These are phyloP conservation scores for Dictyostelium brefeldianum DNA, from an alignment of 78 protist species.

Conservation along the genomic window DNA sequence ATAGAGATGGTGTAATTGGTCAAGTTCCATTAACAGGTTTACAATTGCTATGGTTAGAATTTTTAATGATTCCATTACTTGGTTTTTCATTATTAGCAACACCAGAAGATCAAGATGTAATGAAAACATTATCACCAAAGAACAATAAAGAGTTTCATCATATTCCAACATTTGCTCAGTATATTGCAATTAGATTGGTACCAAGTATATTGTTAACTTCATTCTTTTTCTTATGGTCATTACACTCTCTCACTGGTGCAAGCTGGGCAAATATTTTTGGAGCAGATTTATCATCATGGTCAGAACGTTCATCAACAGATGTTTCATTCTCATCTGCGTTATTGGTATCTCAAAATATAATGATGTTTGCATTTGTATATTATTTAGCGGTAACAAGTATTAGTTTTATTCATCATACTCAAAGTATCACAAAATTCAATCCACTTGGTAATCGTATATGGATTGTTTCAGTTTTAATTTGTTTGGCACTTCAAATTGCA, in stretches of 20 bases:
- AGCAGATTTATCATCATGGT: slow-evolving; percentile 37
- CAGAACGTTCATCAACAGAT: not conserved
- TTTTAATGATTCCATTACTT: slow-evolving; percentile 62
- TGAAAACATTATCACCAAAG: slow-evolving; percentile 66
- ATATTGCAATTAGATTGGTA: slow-evolving; percentile 68
- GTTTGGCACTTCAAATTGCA: slow-evolving; percentile 42
- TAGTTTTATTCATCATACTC: slow-evolving; percentile 76
- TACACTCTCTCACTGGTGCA: slow-evolving; percentile 63
- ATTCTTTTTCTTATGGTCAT: slow-evolving; percentile 62
- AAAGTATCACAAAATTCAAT: slow-evolving; percentile 31
- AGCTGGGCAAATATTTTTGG: slow-evolving; percentile 80
- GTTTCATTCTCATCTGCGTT: slow-evolving; percentile 38
- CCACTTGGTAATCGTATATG: slow-evolving; percentile 37
- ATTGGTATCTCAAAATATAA: slow-evolving; percentile 69
- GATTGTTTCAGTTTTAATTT: not conserved
- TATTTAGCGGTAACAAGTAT: slow-evolving; percentile 60
- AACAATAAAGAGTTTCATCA: slow-evolving; percentile 66
- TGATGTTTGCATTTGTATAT: slow-evolving; percentile 81
- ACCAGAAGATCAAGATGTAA: slow-evolving; percentile 57
- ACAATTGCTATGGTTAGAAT: slow-evolving; percentile 74
- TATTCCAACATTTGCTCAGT: slow-evolving; percentile 67
- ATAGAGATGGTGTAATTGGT: slow-evolving; percentile 57
- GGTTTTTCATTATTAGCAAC: slow-evolving; percentile 68
- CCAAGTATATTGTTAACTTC: slow-evolving; percentile 45
- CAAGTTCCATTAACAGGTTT: slow-evolving; percentile 73